A percentile compares a stretch with the other conserved stretches of the same genome.
Evolutionary conservation across 495 filamentous ascomycete genomes (phyloP).

Genomic region (Aspergillus nanangensis): DNA sequence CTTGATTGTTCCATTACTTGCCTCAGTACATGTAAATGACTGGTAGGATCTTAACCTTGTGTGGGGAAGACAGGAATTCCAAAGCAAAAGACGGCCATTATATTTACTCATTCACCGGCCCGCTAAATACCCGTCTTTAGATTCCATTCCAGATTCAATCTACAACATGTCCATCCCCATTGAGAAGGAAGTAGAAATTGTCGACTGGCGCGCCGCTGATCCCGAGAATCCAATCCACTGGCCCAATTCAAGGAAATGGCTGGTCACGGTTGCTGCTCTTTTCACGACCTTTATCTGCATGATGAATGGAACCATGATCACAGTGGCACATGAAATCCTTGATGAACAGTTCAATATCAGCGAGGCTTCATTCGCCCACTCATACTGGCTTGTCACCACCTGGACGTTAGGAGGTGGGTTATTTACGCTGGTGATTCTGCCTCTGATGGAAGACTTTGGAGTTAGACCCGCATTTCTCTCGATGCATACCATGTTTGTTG

Average conservation of each 20-base stretch:
- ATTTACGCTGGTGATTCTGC: slow-evolving; percentile 42
- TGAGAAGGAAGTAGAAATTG: too few relatives aligned
- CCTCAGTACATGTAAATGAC: too few relatives aligned
- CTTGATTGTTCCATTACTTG: too few relatives aligned
- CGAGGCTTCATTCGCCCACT: slow-evolving; percentile 45
- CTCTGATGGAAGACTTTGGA: slow-evolving; percentile 50
- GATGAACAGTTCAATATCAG: slow-evolving; percentile 37
- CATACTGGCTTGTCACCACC: slow-evolving; percentile 45
- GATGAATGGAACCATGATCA: slow-evolving; percentile 42
- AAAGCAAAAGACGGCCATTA: too few relatives aligned
- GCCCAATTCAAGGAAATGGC: slow-evolving; percentile 45
- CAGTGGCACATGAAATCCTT: slow-evolving; percentile 33
- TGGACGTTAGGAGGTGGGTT: slow-evolving; percentile 47
- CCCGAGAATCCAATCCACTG: slow-evolving; percentile 58
- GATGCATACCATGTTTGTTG: slow-evolving; percentile 38
- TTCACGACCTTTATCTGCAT: slow-evolving; percentile 29
- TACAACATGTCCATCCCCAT: too few relatives aligned
- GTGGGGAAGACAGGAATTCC: too few relatives aligned
- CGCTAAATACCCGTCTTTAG: too few relatives aligned
- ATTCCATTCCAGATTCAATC: too few relatives aligned
- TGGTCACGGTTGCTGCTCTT: slow-evolving; percentile 16
- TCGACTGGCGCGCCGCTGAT: too few relatives aligned
- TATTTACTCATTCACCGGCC: too few relatives aligned
- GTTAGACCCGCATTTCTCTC: slow-evolving; percentile 40
- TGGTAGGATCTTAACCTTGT: too few relatives aligned